phyloP scores from a whole-genome alignment of 23 red algal genomes.

The Chondrus crispus region DNA sequence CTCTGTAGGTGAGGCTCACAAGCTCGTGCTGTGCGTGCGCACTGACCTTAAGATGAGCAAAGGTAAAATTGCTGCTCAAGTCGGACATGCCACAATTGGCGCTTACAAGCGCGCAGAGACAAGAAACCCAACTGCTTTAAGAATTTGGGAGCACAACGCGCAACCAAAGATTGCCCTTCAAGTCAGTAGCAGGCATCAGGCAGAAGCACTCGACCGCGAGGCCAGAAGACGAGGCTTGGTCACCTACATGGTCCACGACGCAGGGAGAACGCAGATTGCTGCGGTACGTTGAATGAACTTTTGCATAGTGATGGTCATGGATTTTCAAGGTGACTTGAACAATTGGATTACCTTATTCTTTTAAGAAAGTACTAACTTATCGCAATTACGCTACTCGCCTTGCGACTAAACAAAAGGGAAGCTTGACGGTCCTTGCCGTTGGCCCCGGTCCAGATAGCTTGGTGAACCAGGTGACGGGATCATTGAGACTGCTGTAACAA shows the following conservation, averaged over 20 bases:
- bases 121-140: background rate
- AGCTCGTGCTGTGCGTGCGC: conserved; percentile 84
- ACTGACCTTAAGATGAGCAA: conserved; percentile 86
- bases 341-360: too few relatives aligned
- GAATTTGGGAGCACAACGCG: conserved; percentile 69
- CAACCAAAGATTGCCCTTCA: conserved; percentile 93
- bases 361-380: too few relatives aligned
- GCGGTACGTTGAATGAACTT: conserved; percentile 58
- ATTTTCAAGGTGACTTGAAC: too few relatives aligned
- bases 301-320: too few relatives aligned
- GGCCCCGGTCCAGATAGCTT: conserved; percentile 72
- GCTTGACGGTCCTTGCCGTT: conserved; percentile 76
- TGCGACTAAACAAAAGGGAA: conserved; percentile 7
- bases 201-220: conserved; percentile 24
- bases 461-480: conserved; percentile 73
- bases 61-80: conserved; percentile 91
- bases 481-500: conserved; percentile 69
- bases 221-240: conserved; percentile 16
- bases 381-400: background rate
- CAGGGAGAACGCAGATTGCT: conserved; percentile 88
- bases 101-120: conserved; percentile 56
- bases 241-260: conserved; percentile 78
- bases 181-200: conserved; percentile 37
- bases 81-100: conserved; percentile 86
- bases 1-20: conserved; percentile 24